These are phyloP conservation scores for Nannochloris sp. DNA, from an alignment of 139 green algal species.

Conservation along the genomic window DNA sequence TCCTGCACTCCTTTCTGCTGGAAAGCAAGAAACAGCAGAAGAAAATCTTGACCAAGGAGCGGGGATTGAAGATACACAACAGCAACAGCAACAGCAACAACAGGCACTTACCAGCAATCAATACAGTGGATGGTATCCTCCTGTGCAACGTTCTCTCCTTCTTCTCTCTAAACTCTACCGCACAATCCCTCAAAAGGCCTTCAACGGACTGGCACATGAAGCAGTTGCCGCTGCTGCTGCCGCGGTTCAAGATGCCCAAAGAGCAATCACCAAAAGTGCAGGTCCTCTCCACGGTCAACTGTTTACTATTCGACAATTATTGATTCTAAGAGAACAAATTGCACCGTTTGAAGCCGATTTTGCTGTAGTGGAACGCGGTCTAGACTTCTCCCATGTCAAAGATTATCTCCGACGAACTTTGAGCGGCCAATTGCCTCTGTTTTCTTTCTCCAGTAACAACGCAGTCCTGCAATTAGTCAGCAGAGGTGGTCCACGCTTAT, in stretches of 20 bases:
- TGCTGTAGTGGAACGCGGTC: constrained; percentile 64
- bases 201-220: constrained; percentile 84
- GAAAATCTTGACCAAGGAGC: background rate
- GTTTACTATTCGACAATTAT: constrained; percentile 90
- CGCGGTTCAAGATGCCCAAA: constrained; percentile 54
- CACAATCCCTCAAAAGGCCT: constrained; percentile 68
- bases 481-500: background rate
- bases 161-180: constrained; percentile 87
- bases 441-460: constrained; percentile 64
- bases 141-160: constrained; percentile 67
- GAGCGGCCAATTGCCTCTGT: constrained; percentile 69
- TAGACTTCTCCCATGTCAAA: constrained; percentile 90
- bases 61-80: background rate
- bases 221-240: constrained; percentile 67
- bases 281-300: constrained; percentile 74
- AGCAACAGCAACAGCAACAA: background rate
- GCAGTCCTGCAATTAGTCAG: constrained; percentile 75
- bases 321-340: constrained; percentile 90
- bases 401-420: constrained; percentile 79
- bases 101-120: no score
- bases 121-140: constrained; percentile 66
- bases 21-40: background rate
- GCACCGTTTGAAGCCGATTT: constrained; percentile 86
- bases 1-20: constrained; percentile 65
- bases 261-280: constrained; percentile 12